Evolutionary conservation across 2,329 filamentous ascomycete species (phyloP), one percentile per base, ranked within the genome.

Genomic region (Trichoderma arundinaceum): DNA sequence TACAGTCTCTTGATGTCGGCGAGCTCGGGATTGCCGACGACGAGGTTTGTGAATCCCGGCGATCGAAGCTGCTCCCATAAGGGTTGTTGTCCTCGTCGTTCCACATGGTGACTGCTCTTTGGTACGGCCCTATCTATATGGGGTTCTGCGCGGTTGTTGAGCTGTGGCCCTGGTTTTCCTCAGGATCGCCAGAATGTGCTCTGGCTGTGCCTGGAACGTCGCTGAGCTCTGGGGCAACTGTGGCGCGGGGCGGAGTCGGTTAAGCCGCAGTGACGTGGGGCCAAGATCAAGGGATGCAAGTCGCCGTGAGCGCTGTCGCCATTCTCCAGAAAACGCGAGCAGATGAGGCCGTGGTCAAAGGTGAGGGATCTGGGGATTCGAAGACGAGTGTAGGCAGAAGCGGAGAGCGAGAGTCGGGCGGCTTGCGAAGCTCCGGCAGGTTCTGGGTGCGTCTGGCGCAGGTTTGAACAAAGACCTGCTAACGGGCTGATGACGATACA

Each of bases 51-150:
- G 91, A 92, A 78, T 96, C 92, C 73, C 92, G 88, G 73, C 91
- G 90, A 77, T 95, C 92, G 81, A 96, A 97, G 78, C 92, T 94
- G 73, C 84, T 87, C 70, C 93, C 94, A 75, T 98, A 97, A 5
- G 94, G 94, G 77, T 98, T 98, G 81, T 98, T 98, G 76, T 98
- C 76, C 81, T 98, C 94, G 83, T 98, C 94, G 85, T 97, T 96
- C 94, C 94, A 98, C 94, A 98, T 98, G 62, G 51, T 72, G 73
- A 58, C 65, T 52, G 57, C 63, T 44, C 64, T 28, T 43, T 60
- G 9, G 48, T 12, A n/a, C 15, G 32, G 17, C n/a, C 33, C 17
- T 54, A 10, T 17, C 32, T 57, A 22, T 49, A 28, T 19, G 61
- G 8, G 35, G 10, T 19, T 13, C n/a, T 57, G 61, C 61, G 61